These are phyloP conservation scores for Pseudomonodictys pantanalensis DNA, from an alignment of 495 filamentous ascomycete genomes.

Conservation along the genomic window DNA sequence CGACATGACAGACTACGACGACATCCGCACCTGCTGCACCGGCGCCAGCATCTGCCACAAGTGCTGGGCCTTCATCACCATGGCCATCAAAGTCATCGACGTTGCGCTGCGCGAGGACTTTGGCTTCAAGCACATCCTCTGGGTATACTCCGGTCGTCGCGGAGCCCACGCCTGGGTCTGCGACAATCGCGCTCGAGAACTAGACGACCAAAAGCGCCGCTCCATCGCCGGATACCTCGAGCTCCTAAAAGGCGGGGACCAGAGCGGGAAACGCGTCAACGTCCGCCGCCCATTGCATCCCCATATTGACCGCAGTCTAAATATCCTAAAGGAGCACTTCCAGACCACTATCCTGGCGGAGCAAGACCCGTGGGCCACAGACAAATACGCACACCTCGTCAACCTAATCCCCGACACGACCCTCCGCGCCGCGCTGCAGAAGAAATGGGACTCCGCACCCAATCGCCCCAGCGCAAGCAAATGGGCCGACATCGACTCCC, in stretches of 20 bases:
- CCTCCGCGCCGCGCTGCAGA: conserved; percentile 70
- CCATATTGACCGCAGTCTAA: conserved; percentile 82
- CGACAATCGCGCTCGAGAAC: conserved; percentile 74
- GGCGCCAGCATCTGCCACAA: conserved; percentile 90
- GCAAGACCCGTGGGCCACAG: conserved; percentile 80
- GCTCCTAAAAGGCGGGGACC: conserved; percentile 74
- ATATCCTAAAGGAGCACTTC: conserved; percentile 76
- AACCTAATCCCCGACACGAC: conserved; percentile 68
- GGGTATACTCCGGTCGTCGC: conserved; percentile 96
- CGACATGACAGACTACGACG: conserved; percentile 97
- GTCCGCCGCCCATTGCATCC: conserved; percentile 84
- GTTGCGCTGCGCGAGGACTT: conserved; percentile 85
- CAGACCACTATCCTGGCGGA: conserved; percentile 71
- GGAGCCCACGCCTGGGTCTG: conserved; percentile 99
- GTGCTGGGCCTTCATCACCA: conserved; percentile 95
- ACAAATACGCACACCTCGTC: conserved; percentile 72
- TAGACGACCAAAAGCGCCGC: conserved; percentile 79
- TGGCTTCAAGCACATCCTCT: conserved; percentile 92
- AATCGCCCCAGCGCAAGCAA: conserved; percentile 70
- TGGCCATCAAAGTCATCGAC: conserved; percentile 94
- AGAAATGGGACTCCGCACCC: conserved; percentile 86
- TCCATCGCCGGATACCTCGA: conserved; percentile 87
- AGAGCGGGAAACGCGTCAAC: conserved; percentile 85
- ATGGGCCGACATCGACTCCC: conserved; percentile 87
- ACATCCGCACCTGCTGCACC: conserved; percentile 89